phyloP scores from a whole-genome alignment of 495 filamentous ascomycete species.

The Annulohypoxylon moriforme region DNA sequence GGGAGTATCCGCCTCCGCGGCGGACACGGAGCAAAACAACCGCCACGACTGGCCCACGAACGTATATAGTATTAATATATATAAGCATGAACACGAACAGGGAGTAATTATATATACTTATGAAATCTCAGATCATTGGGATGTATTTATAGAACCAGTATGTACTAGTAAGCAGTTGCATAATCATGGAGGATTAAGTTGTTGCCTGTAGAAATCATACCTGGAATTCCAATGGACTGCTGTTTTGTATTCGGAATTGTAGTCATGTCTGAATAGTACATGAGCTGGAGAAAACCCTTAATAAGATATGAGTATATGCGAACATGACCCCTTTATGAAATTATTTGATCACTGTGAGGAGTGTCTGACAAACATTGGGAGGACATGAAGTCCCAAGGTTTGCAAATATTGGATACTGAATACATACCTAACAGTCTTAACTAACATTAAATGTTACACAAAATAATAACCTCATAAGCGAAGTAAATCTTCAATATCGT shows the following conservation, averaged over 20 bases:
- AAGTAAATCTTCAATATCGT: background rate
- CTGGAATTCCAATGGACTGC: too few relatives aligned
- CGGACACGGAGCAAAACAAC: slow-evolving; percentile 14
- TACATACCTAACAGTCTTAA: too few relatives aligned
- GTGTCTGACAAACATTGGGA: too few relatives aligned
- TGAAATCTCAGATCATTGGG: slow-evolving; percentile 21
- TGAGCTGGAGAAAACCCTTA: background rate
- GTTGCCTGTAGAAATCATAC: background rate
- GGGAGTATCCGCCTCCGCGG: slow-evolving; percentile 43
- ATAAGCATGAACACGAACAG: slow-evolving; percentile 22
- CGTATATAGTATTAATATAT: slow-evolving; percentile 17
- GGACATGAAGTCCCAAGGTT: too few relatives aligned
- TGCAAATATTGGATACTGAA: too few relatives aligned
- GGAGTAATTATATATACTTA: slow-evolving; percentile 14
- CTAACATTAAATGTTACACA: background rate
- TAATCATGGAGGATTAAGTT: background rate
- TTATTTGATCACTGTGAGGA: too few relatives aligned
- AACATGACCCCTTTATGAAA: background rate
- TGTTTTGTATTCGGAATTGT: too few relatives aligned
- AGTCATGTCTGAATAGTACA: too few relatives aligned
- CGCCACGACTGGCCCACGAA: slow-evolving; percentile 19
- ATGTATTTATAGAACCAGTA: slow-evolving; percentile 30
- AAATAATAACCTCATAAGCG: background rate
- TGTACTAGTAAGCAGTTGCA: slow-evolving; percentile 9
- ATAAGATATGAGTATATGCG: background rate